Evolutionary conservation across 1,139 yeast genomes (phyloP).

Genomic region (Meyerozyma athensensis): DNA sequence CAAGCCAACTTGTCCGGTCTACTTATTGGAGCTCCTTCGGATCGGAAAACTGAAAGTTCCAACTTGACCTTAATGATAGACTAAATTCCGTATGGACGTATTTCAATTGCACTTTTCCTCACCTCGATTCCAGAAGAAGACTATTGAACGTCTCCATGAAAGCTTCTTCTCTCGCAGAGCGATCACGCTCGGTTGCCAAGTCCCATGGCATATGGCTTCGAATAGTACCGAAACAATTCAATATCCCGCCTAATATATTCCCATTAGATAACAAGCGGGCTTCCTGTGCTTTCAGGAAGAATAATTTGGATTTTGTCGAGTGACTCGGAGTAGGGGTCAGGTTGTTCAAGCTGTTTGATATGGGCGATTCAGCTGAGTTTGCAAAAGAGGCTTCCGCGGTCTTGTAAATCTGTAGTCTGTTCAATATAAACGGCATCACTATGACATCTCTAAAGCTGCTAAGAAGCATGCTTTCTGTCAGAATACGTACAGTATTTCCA

Average conservation of each 20-base stretch:
- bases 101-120: background rate
- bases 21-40: no score
- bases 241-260: conserved; percentile 6
- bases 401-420: conserved; percentile 11
- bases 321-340: conserved; percentile 1
- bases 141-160: conserved; percentile 19
- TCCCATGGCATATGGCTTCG: conserved; percentile 16
- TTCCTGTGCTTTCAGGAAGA: conserved; percentile 6
- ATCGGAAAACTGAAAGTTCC: no score
- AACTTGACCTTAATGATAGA: no score
- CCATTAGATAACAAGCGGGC: conserved; percentile 9
- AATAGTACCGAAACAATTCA: conserved; percentile 22
- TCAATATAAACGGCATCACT: conserved; percentile 25
- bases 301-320: conserved; percentile 10
- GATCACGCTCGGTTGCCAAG: conserved; percentile 19
- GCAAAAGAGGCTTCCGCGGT: background rate
- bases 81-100: no score
- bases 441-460: conserved; percentile 30
- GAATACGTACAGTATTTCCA: conserved; percentile 14
- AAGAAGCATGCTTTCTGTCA: conserved; percentile 27
- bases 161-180: conserved; percentile 14
- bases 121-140: conserved; percentile 11
- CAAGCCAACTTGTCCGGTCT: no score
- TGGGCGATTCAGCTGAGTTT: conserved; percentile 3
- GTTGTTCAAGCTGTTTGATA: conserved; percentile 6